phyloP scores from a whole-genome alignment of 2,329 filamentous ascomycete species.

The Hypoxylon sp. region DNA sequence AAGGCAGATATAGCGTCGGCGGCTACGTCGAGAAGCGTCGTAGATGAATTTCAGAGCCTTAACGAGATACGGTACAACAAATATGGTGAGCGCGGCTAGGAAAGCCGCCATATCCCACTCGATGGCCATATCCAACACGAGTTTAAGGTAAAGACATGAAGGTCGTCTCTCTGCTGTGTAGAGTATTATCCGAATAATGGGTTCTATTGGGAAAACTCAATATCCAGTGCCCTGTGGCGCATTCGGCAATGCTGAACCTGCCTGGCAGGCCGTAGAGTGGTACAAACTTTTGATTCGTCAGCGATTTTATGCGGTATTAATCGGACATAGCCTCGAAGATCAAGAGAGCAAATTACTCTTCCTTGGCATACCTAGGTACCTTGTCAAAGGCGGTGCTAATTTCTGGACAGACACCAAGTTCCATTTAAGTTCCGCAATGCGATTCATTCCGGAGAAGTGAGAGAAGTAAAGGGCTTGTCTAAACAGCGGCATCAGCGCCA shows the following conservation, averaged over 20 bases:
- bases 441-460: background rate
- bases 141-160: background rate
- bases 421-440: background rate
- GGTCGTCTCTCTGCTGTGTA: too few relatives aligned
- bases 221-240: too few relatives aligned
- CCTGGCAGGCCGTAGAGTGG: background rate
- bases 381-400: background rate
- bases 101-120: conserved; percentile 13
- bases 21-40: background rate
- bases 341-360: background rate
- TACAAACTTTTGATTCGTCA: background rate
- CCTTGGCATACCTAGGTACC: too few relatives aligned
- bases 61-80: background rate
- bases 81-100: conserved; percentile 7
- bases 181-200: too few relatives aligned
- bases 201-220: too few relatives aligned
- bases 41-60: background rate
- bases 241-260: too few relatives aligned
- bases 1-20: conserved; percentile 2
- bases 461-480: background rate
- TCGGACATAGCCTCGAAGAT: background rate
- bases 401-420: background rate
- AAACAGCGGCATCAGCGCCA: background rate
- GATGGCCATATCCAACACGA: background rate
- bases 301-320: background rate